Evolutionary conservation across 768 basidiomycete species (phyloP).

Genomic region (Tricholoma sp.): DNA sequence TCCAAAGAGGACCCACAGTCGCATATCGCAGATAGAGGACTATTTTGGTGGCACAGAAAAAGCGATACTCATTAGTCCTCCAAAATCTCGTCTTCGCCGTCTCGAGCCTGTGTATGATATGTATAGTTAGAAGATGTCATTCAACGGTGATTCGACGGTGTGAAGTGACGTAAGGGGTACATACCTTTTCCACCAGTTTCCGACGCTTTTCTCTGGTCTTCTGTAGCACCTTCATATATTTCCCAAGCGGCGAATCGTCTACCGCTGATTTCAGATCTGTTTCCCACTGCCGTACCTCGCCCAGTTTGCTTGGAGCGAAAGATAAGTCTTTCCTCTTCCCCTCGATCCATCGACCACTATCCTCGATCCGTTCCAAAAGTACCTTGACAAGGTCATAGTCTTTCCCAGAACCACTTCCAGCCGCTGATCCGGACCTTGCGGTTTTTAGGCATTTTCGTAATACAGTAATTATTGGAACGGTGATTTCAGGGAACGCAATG

Average conservation of each 20-base stretch:
- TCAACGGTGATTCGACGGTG: not conserved
- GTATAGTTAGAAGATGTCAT: slow-evolving; percentile 12
- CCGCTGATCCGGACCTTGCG: slow-evolving; percentile 34
- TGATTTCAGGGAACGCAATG: slow-evolving; percentile 91
- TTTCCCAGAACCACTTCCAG: slow-evolving; percentile 36
- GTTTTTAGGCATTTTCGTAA: slow-evolving; percentile 73
- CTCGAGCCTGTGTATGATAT: slow-evolving; percentile 47
- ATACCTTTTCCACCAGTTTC: slow-evolving; percentile 71
- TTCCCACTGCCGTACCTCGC: slow-evolving; percentile 74
- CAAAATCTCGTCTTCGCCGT: slow-evolving; percentile 67
- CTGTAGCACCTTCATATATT: slow-evolving; percentile 74
- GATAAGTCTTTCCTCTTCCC: slow-evolving; percentile 59
- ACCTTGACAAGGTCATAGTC: slow-evolving; percentile 63
- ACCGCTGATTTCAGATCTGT: slow-evolving; percentile 46
- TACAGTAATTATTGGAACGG: slow-evolving; percentile 69
- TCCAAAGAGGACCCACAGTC: not conserved
- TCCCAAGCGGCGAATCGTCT: slow-evolving; percentile 73
- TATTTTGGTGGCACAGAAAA: not conserved
- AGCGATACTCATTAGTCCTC: slow-evolving; percentile 31
- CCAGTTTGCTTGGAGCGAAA: slow-evolving; percentile 71
- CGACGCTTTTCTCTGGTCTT: slow-evolving; percentile 76
- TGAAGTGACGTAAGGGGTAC: slow-evolving; percentile 8
- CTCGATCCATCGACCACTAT: slow-evolving; percentile 77
- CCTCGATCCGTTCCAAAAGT: slow-evolving; percentile 84
- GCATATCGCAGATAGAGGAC: not conserved